These are phyloP conservation scores for Aspergillus indologenus DNA, from an alignment of 495 filamentous ascomycete species.

Conservation along the genomic window DNA sequence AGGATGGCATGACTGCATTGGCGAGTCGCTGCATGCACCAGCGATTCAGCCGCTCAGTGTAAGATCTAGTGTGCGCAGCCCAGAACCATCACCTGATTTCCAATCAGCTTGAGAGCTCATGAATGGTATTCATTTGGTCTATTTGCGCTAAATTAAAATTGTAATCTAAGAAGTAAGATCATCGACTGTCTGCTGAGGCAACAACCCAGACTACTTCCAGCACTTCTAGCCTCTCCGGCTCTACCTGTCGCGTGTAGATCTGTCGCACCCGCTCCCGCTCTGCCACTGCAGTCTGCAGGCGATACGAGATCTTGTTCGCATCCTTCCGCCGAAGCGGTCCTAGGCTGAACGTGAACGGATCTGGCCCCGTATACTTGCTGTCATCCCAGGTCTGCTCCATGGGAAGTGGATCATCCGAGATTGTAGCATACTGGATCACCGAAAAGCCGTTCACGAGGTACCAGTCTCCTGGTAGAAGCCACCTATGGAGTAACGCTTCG, in stretches of 20 bases:
- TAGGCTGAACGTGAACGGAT: constrained; percentile 22
- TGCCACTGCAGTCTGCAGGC: constrained; percentile 12
- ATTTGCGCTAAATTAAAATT: not conserved
- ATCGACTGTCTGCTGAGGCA: not conserved
- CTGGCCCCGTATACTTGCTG: constrained; percentile 18
- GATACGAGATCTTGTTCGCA: constrained; percentile 21
- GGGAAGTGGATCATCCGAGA: constrained; percentile 14
- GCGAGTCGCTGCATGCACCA: not conserved
- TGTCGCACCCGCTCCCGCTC: constrained; percentile 18
- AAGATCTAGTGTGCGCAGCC: not conserved
- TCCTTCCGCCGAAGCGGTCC: constrained; percentile 22
- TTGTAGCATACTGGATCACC: constrained; percentile 17
- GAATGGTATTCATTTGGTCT: not conserved
- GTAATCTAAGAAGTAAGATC: not conserved
- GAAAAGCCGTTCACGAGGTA: constrained; percentile 25
- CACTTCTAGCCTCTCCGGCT: constrained; percentile 14
- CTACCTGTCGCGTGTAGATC: constrained; percentile 17
- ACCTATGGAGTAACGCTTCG: constrained; percentile 54
- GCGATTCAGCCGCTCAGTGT: not conserved
- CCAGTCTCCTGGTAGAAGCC: constrained; percentile 40
- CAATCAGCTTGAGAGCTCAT: not conserved
- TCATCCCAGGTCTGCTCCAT: constrained; percentile 29
- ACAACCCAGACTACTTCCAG: constrained; percentile 24
- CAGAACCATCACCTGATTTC: not conserved
- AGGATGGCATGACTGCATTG: not conserved